Evolutionary conservation across 2,329 filamentous ascomycete species (phyloP), one percentile per base, ranked within the genome.

Genomic region (Dendrostoma leiphaemia): DNA sequence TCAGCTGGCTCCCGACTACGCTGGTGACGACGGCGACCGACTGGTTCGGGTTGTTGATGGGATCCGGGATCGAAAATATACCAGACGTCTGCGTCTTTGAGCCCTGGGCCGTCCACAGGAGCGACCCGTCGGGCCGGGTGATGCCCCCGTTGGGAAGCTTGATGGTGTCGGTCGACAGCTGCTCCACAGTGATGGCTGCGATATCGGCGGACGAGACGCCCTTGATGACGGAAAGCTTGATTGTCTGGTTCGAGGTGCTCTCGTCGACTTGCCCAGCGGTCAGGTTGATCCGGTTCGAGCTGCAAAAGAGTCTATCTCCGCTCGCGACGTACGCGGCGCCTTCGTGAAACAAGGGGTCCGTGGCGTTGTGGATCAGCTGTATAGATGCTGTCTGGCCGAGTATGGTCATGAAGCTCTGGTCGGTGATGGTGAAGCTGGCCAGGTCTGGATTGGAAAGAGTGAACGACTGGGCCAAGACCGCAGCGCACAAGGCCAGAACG

Each of bases 1-100:
- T 79, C 62, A 80, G 80, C 2, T 69, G 67, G 8, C 74, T 65
- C 2, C 73, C 74, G 37, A 73, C 62, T 60, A 72, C 80, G 6
- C 69, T 70, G 13, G 62, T 71, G 4, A 76, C 56, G 4, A 78
- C 41, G 0, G 61, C 40, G 1, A 51, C 45, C 1, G 60, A 65
- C 8, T 57, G 51, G 24, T 72, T 50, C 46, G 56, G 56, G n/a
- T 15, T 29, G 28, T 23, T 38, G 28, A 51, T 8, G 2, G 56
- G 56, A 34, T 58, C 56, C 34, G 56, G 53, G 49, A 58, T 57
- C 8, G 26, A 32, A 49, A 49, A 58, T 38, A 58, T 34, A 26
- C 56, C 56, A 15, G 41, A 38, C 4, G 47, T 19, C 12, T 31
- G 7, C 4, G 43, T 57, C 56, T 58, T 58, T 44, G 44, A 48